Base-by-base conservation (phyloP, 805 yeast species). In the Pichia occidentalis region DNA sequence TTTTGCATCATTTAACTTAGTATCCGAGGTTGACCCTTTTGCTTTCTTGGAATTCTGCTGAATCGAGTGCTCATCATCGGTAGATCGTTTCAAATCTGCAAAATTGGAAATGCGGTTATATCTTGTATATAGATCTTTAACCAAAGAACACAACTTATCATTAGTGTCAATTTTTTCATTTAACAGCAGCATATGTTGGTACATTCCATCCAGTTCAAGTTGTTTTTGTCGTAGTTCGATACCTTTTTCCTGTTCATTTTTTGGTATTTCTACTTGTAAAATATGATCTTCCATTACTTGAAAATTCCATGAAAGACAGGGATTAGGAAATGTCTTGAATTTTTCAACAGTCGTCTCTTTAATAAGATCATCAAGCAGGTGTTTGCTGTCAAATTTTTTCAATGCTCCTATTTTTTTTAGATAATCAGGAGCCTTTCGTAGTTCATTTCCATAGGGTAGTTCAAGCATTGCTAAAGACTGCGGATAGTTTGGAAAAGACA, bases 391-490 rank as follows among this genome's bases (percentile, higher is more conserved):
- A 5, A 32, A 27, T 22, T 32, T 36, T 8, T 33, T 29, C 3
- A 56, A 48, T 11, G 48, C 40, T 21, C 58, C 58, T 1, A 54
- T 47, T 19, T 54, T 42, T 10, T 37, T 35, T 5, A 46, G 24
- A 41, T 47, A 50, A 3, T 37, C 39, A 0, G 97, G 96, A 4
- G 75, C 56, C 24, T 71, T 67, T 36, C 97, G 65, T 4, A 86
- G 58, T 53, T 85, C 90, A 47, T 86, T 94, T 12, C 74, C 59
- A 65, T 73, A 82, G 1, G 97, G 96, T 17, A 84, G 49, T 22
- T 70, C 67, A 7, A 82, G 67, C 39, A 87, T 56, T 34, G 80
- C 76, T 44, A 90, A 73, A 0, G 96, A 96, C 40, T 82, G 77
- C 0, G 90, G 82, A 22, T 68, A 60, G 11, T 49, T 46, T n/a